phyloP scores from a whole-genome alignment of 257 asterid species.

The Forsythia suspensa region DNA sequence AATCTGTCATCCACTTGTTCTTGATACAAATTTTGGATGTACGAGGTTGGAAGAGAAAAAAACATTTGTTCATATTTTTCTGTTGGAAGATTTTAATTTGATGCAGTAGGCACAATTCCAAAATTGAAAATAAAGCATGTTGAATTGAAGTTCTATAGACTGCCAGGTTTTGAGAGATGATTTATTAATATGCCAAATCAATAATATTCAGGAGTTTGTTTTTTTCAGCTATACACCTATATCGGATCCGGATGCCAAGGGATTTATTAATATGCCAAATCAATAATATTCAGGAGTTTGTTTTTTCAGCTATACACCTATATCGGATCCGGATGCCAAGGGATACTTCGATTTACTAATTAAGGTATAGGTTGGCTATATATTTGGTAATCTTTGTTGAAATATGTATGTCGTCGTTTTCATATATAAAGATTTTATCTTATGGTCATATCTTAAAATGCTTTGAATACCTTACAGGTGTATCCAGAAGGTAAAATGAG shows the following conservation, averaged over 20 bases:
- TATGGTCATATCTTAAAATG: slow-evolving; percentile 13
- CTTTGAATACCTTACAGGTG: slow-evolving; percentile 48
- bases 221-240: slow-evolving; percentile 93
- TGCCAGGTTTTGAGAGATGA: slow-evolving; percentile 19
- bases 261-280: slow-evolving; percentile 22
- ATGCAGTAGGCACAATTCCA: slow-evolving; percentile 15
- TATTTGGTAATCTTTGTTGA: not conserved
- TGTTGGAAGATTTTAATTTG: not conserved
- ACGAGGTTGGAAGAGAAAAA: not conserved
- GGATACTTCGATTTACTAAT: slow-evolving; percentile 91
- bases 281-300: slow-evolving; percentile 24
- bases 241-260: slow-evolving; percentile 82
- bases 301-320: slow-evolving; percentile 87
- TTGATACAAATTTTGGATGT: slow-evolving; percentile 2
- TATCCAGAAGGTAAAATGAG: slow-evolving; percentile 99
- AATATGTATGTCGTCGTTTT: not conserved
- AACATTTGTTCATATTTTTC: not conserved
- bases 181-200: slow-evolving; percentile 11
- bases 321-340: slow-evolving; percentile 82
- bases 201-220: slow-evolving; percentile 26
- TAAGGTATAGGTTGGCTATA: slow-evolving; percentile 53
- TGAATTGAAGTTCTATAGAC: slow-evolving; percentile 15
- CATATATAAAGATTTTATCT: slow-evolving; percentile 5
- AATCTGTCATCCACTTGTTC: not conserved
- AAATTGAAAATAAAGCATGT: slow-evolving; percentile 11